These are phyloP conservation scores for Sanguinoderma infundibulare DNA, from an alignment of 1,284 basidiomycete genomes.

Conservation along the genomic window DNA sequence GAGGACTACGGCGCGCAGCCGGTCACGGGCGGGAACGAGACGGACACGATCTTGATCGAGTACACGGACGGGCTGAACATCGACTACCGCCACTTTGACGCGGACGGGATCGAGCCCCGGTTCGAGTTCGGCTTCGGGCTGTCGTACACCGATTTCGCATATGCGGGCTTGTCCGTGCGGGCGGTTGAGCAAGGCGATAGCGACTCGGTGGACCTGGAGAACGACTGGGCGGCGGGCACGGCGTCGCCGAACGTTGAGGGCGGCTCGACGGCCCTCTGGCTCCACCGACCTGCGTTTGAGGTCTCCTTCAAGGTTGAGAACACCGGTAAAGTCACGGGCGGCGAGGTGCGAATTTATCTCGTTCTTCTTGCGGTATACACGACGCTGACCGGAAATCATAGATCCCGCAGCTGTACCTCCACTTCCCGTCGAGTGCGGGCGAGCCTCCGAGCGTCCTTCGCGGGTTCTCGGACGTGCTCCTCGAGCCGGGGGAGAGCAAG, in stretches of 20 bases:
- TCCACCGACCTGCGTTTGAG: slow-evolving; percentile 64
- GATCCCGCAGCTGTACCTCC: slow-evolving; percentile 53
- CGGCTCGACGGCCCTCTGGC: slow-evolving; percentile 61
- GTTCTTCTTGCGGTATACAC: background rate
- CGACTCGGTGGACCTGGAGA: slow-evolving; percentile 50
- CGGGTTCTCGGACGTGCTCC: slow-evolving; percentile 49
- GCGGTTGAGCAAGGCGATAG: slow-evolving; percentile 40
- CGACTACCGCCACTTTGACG: slow-evolving; percentile 82
- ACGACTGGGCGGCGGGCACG: slow-evolving; percentile 48
- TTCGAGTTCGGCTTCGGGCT: slow-evolving; percentile 86
- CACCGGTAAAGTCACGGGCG: slow-evolving; percentile 57
- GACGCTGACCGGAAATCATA: too few relatives aligned
- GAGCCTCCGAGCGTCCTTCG: too few relatives aligned
- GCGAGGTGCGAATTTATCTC: slow-evolving; percentile 46
- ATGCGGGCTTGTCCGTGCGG: slow-evolving; percentile 55
- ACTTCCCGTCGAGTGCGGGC: too few relatives aligned
- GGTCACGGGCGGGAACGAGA: slow-evolving; percentile 41
- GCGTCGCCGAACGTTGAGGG: slow-evolving; percentile 41
- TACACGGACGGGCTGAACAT: slow-evolving; percentile 75
- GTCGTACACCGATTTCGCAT: slow-evolving; percentile 83
- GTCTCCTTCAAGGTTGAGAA: slow-evolving; percentile 67
- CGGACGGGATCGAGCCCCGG: slow-evolving; percentile 61
- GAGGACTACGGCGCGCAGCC: slow-evolving; percentile 72
- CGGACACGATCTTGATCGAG: slow-evolving; percentile 54
- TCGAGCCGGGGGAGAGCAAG: slow-evolving; percentile 40